phyloP scores from a whole-genome alignment of 1,284 basidiomycete species.

The Sphagnurus paluster region DNA sequence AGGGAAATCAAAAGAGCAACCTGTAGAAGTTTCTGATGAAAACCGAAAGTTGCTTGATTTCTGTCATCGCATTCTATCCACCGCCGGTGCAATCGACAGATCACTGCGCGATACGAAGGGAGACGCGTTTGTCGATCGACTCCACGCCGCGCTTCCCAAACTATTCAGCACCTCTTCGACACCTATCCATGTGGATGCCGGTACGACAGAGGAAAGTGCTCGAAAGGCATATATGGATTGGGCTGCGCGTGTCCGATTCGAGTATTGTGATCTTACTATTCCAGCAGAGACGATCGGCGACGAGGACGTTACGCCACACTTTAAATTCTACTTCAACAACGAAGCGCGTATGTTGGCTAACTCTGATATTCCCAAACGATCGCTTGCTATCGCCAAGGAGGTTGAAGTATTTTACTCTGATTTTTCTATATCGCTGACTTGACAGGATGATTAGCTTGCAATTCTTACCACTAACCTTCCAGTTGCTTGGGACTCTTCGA shows the following conservation, averaged over 20 bases:
- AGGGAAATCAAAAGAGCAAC: slow-evolving; percentile 61
- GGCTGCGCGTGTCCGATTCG: slow-evolving; percentile 79
- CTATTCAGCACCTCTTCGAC: slow-evolving; percentile 49
- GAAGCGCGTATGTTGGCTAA: slow-evolving; percentile 79
- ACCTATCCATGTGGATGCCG: slow-evolving; percentile 46
- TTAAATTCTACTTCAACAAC: slow-evolving; percentile 77
- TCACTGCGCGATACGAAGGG: slow-evolving; percentile 86
- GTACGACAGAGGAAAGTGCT: slow-evolving; percentile 64
- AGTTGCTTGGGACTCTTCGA: slow-evolving; percentile 86
- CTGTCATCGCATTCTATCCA: slow-evolving; percentile 79
- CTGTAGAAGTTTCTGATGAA: slow-evolving; percentile 53
- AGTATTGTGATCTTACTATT: slow-evolving; percentile 82
- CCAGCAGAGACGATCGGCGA: slow-evolving; percentile 38
- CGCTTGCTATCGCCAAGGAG: slow-evolving; percentile 90
- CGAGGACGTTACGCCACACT: slow-evolving; percentile 60
- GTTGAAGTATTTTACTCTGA: slow-evolving; percentile 35
- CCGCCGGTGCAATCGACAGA: slow-evolving; percentile 80
- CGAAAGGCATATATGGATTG: slow-evolving; percentile 77
- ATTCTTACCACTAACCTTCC: slow-evolving; percentile 89
- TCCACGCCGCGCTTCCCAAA: slow-evolving; percentile 75
- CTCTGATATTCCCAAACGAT: slow-evolving; percentile 83
- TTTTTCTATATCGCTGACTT: slow-evolving; percentile 9
- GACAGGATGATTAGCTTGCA: slow-evolving; percentile 64
- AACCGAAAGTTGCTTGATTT: slow-evolving; percentile 65
- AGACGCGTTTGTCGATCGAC: slow-evolving; percentile 73